These are phyloP conservation scores for Colletotrichum graminicola DNA, from an alignment of 2,329 filamentous ascomycete genomes.

Conservation along the genomic window DNA sequence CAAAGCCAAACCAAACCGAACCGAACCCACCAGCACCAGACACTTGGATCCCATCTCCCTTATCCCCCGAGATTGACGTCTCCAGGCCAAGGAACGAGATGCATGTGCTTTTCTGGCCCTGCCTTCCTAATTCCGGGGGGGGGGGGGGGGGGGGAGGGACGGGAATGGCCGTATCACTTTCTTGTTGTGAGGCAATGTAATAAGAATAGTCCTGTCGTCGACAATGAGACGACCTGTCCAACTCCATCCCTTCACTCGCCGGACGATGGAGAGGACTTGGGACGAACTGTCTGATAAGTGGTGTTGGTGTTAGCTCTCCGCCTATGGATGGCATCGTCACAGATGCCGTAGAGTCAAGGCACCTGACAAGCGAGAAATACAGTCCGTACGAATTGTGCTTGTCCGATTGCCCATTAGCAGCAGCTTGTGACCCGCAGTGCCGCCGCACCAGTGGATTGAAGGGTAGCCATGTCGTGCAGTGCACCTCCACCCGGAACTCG, in stretches of 20 bases:
- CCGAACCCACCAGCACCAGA: conserved; percentile 33
- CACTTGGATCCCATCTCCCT: conserved; percentile 33
- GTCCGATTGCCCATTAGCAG: not conserved
- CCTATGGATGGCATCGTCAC: not conserved
- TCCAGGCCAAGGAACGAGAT: conserved; percentile 23
- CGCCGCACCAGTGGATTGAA: not conserved
- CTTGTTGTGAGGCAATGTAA: conserved; percentile 19
- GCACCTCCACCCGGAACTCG: conserved; percentile 28
- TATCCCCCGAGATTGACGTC: conserved; percentile 34
- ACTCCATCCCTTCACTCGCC: conserved; percentile 11
- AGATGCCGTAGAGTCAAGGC: not conserved
- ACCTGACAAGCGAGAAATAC: not conserved
- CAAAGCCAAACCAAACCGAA: not conserved
- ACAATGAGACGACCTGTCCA: conserved; percentile 16
- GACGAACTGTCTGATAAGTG: conserved; percentile 21
- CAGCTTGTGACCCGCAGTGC: not conserved
- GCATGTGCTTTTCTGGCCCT: conserved; percentile 29
- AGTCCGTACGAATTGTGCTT: not conserved
- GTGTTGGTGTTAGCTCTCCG: not conserved
- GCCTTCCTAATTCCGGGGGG: conserved; percentile 6
- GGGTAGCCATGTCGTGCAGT: not conserved
- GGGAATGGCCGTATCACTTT: conserved; percentile 16
- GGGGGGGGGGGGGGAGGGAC: conserved; percentile 10
- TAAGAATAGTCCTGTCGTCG: conserved; percentile 3
- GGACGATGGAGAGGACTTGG: conserved; percentile 24